phyloP scores from a whole-genome alignment of 805 yeast species.

The Zygosaccharomyces pseudorouxii region DNA sequence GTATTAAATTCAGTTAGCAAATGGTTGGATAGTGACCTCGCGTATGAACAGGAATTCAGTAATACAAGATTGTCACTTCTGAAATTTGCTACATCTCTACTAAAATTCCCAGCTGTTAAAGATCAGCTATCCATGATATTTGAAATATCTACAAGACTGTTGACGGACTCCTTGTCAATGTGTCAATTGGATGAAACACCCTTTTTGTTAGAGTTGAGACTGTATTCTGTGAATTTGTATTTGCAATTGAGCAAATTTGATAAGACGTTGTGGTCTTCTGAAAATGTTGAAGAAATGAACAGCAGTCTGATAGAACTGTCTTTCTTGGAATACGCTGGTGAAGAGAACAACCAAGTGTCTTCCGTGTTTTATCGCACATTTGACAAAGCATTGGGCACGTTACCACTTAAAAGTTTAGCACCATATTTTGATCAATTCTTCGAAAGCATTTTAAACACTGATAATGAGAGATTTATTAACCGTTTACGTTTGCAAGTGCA shows the following conservation, averaged over 20 bases:
- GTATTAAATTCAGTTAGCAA: slow-evolving; percentile 46
- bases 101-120: slow-evolving; percentile 34
- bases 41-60: slow-evolving; percentile 53
- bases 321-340: slow-evolving; percentile 28
- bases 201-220: slow-evolving; percentile 40
- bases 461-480: slow-evolving; percentile 21
- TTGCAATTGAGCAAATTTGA: slow-evolving; percentile 30
- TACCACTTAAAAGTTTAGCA: slow-evolving; percentile 34
- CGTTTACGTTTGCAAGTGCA: slow-evolving; percentile 44
- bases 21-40: slow-evolving; percentile 61
- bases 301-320: slow-evolving; percentile 45
- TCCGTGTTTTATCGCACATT: slow-evolving; percentile 38
- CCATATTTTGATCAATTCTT: slow-evolving; percentile 38
- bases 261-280: slow-evolving; percentile 34
- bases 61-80: slow-evolving; percentile 49
- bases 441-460: slow-evolving; percentile 24
- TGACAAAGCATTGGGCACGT: slow-evolving; percentile 28
- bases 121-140: slow-evolving; percentile 39
- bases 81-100: slow-evolving; percentile 37
- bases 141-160: slow-evolving; percentile 43
- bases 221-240: slow-evolving; percentile 44
- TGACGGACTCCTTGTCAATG: slow-evolving; percentile 33
- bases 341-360: slow-evolving; percentile 31
- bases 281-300: slow-evolving; percentile 35
- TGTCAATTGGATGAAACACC: slow-evolving; percentile 36